These are phyloP conservation scores for Clarireedia homoeocarpa DNA, from an alignment of 2,329 filamentous ascomycete genomes.

Conservation along the genomic window DNA sequence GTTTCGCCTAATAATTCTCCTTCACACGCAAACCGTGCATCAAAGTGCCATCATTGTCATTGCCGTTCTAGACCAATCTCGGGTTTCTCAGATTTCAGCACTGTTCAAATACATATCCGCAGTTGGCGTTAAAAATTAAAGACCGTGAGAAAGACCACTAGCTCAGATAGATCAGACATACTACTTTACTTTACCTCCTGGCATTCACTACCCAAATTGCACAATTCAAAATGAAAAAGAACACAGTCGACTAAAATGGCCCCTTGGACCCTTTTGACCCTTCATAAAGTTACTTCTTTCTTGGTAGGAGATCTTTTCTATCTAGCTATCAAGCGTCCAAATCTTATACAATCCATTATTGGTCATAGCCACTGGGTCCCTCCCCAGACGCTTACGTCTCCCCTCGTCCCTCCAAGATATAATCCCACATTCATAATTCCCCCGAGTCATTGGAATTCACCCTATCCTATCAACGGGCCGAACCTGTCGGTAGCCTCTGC, in stretches of 20 bases:
- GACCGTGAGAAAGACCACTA: neutral
- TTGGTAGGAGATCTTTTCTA: too few species aligned
- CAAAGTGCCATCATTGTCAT: neutral
- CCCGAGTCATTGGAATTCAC: constrained; percentile 13
- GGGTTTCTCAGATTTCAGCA: neutral
- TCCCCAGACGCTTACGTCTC: neutral
- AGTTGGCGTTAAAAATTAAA: constrained; percentile 5
- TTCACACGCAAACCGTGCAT: constrained; percentile 7
- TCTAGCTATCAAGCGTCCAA: too few species aligned
- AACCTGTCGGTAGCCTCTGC: constrained; percentile 21
- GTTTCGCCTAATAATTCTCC: constrained; percentile 10
- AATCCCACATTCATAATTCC: neutral
- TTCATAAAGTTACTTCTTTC: too few species aligned
- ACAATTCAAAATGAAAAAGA: too few species aligned
- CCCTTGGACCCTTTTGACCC: too few species aligned
- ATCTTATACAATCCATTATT: neutral
- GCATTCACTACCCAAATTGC: too few species aligned
- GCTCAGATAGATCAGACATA: neutral
- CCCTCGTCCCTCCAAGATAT: neutral
- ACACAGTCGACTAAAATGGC: too few species aligned
- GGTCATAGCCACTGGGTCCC: neutral
- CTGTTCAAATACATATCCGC: constrained; percentile 4
- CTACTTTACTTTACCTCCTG: neutral
- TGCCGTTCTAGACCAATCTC: constrained; percentile 4
- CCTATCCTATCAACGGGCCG: constrained; percentile 24